A percentile compares a stretch with the other conserved stretches of the same genome.
phyloP scores from a whole-genome alignment of 495 filamentous ascomycete genomes.

The Entonaema liquescens region DNA sequence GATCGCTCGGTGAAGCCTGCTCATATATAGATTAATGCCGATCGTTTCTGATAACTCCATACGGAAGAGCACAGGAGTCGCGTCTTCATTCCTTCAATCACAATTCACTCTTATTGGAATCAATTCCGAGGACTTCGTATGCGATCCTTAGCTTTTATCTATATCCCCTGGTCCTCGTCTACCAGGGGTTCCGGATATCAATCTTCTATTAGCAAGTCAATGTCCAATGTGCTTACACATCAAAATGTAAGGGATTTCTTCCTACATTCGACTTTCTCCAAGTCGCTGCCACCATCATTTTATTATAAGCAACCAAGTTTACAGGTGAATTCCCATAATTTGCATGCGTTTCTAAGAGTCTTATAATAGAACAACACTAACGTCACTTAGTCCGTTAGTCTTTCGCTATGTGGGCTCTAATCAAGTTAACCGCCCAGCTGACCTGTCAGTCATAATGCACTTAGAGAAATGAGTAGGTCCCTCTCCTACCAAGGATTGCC shows the following conservation, averaged over 20 bases:
- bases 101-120: conserved; percentile 2
- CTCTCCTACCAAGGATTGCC: not conserved
- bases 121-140: not conserved
- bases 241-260: not conserved
- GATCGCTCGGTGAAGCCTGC: conserved; percentile 35
- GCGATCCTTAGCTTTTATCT: not conserved
- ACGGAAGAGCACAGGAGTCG: conserved; percentile 7
- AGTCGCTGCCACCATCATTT: not conserved
- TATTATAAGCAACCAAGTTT: not conserved
- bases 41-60: conserved; percentile 16
- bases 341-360: not conserved
- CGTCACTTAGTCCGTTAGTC: not conserved
- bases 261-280: not conserved
- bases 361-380: conserved; percentile 27
- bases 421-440: not conserved
- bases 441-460: not conserved
- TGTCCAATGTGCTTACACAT: not conserved
- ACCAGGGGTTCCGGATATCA: not conserved
- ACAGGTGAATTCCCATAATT: not conserved
- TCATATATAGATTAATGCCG: conserved; percentile 16
- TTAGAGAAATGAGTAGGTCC: conserved; percentile 5
- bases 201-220: not conserved
- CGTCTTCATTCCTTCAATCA: conserved; percentile 15
- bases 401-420: conserved; percentile 5
- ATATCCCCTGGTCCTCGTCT: not conserved